Evolutionary conservation across 1,284 basidiomycete genomes (phyloP).

Genomic region (Cutaneotrichosporon cutaneum): DNA sequence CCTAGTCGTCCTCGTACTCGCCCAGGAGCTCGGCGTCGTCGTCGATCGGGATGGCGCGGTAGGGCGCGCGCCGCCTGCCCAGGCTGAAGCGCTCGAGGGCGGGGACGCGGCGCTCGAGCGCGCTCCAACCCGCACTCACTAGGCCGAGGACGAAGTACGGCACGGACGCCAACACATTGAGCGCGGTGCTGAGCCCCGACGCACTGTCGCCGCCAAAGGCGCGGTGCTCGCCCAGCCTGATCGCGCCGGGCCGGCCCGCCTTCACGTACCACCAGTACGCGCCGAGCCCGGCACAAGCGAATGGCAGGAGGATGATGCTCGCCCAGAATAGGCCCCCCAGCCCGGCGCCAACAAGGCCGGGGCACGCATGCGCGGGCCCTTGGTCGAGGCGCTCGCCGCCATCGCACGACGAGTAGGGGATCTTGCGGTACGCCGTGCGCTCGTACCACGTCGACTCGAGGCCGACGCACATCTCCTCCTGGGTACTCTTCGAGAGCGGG

Average conservation of each 20-base stretch:
- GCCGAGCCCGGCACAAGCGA: slow-evolving; percentile 67
- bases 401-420: slow-evolving; percentile 78
- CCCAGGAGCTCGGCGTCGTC: slow-evolving; percentile 63
- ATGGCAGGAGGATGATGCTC: slow-evolving; percentile 67
- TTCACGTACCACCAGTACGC: slow-evolving; percentile 76
- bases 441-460: slow-evolving; percentile 82
- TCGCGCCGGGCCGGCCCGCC: slow-evolving; percentile 59
- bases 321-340: slow-evolving; percentile 80
- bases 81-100: slow-evolving; percentile 49
- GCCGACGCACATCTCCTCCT: slow-evolving; percentile 60
- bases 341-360: slow-evolving; percentile 61
- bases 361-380: slow-evolving; percentile 71
- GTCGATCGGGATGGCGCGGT: slow-evolving; percentile 76
- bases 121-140: slow-evolving; percentile 61
- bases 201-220: slow-evolving; percentile 53
- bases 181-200: slow-evolving; percentile 36
- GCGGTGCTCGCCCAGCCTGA: slow-evolving; percentile 65
- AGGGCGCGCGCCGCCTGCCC: slow-evolving; percentile 60
- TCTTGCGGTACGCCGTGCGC: slow-evolving; percentile 81
- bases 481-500: slow-evolving; percentile 56
- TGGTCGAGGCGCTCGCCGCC: slow-evolving; percentile 71
- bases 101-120: slow-evolving; percentile 58
- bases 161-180: slow-evolving; percentile 74
- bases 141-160: slow-evolving; percentile 83
- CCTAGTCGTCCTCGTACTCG: slow-evolving; percentile 38